These are phyloP conservation scores for Penicillium sp. DNA, from an alignment of 2,329 filamentous ascomycete species.

Conservation along the genomic window DNA sequence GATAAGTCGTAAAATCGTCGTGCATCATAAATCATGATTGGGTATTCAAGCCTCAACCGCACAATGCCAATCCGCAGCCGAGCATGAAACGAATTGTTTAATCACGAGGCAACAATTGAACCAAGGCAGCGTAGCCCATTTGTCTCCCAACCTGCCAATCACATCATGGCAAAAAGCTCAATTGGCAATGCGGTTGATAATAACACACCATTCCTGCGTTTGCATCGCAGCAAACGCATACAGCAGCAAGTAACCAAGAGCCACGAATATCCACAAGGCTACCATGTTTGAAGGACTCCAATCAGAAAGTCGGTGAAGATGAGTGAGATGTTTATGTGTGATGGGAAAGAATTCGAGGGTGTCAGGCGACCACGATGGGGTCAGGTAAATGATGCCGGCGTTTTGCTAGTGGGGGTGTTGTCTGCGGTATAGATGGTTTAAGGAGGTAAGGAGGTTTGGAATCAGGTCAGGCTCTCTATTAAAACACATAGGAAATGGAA, in stretches of 20 bases:
- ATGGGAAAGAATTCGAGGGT: not conserved
- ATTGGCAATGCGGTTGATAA: slow-evolving; percentile 20
- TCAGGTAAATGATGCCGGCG: not conserved
- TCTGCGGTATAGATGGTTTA: not conserved
- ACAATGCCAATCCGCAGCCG: not conserved
- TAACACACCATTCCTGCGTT: slow-evolving; percentile 12
- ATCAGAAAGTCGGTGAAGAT: slow-evolving; percentile 8
- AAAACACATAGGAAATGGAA: not conserved
- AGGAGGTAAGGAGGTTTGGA: not conserved
- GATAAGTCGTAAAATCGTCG: not conserved
- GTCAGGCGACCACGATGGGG: not conserved
- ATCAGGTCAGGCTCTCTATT: not conserved
- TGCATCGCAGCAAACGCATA: slow-evolving; percentile 36
- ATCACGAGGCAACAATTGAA: not conserved
- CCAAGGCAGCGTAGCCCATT: not conserved
- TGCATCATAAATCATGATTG: slow-evolving; percentile 4
- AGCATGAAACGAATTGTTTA: not conserved
- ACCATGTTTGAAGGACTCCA: slow-evolving; percentile 23
- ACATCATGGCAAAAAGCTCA: slow-evolving; percentile 15
- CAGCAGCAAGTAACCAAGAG: slow-evolving; percentile 36
- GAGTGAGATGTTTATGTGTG: not conserved
- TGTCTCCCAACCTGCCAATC: not conserved
- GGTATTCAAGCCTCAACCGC: not conserved
- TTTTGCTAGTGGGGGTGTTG: not conserved
- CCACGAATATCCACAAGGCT: slow-evolving; percentile 36